Evolutionary conservation across 306 rosid genomes (phyloP).

Genomic region (Trifolium subterraneum): DNA sequence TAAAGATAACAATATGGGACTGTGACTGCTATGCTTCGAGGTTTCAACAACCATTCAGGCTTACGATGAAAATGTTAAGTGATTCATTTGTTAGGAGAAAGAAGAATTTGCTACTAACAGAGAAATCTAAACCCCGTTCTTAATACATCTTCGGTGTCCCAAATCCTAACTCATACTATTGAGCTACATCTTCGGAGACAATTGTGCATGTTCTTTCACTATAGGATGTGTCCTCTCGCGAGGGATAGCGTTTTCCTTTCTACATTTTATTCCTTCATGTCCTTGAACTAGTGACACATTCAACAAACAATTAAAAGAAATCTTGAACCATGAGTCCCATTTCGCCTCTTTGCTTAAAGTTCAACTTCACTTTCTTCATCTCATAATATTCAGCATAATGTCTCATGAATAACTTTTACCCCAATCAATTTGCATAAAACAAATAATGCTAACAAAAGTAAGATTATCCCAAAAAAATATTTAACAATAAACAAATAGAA

Average conservation of each 20-base stretch:
- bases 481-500: constrained; percentile 49
- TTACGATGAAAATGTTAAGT: background rate
- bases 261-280: background rate
- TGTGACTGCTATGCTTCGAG: background rate
- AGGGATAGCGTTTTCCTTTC: background rate
- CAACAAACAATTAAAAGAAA: background rate
- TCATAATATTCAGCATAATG: constrained; percentile 31
- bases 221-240: background rate
- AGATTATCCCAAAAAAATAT: constrained; percentile 30
- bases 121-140: too few species aligned
- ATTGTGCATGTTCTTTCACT: background rate
- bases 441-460: constrained; percentile 47
- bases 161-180: too few species aligned
- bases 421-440: constrained; percentile 52
- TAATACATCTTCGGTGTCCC: too few species aligned
- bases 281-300: background rate
- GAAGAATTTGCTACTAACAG: too few species aligned
- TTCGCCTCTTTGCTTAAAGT: background rate
- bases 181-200: background rate
- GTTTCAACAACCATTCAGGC: background rate
- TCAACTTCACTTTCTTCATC: constrained; percentile 14
- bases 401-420: too few species aligned
- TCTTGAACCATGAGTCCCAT: too few species aligned
- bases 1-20: background rate
- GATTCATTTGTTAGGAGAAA: too few species aligned